phyloP scores from a whole-genome alignment of 768 basidiomycete species.

The Lentinula raphanica region DNA sequence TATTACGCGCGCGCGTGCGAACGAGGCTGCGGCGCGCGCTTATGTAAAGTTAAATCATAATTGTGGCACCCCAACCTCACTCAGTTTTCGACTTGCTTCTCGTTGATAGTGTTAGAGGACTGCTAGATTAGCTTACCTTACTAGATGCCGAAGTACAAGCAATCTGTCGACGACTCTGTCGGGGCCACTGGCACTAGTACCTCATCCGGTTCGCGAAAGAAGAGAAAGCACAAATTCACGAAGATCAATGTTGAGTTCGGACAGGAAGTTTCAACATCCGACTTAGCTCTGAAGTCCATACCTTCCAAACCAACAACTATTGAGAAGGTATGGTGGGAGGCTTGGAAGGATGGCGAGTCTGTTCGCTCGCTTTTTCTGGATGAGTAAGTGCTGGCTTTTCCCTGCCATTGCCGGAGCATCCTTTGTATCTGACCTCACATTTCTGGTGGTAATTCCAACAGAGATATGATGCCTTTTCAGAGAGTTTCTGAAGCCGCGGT shows the following conservation, averaged over 20 bases:
- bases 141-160: background rate
- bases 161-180: background rate
- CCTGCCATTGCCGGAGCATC: too few species aligned
- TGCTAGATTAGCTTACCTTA: too few species aligned
- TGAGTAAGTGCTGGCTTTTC: background rate
- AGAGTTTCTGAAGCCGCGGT: slow-evolving; percentile 1
- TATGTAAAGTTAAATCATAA: too few species aligned
- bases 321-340: slow-evolving; percentile 4
- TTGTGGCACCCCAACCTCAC: too few species aligned
- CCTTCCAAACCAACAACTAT: background rate
- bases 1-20: too few species aligned
- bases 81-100: too few species aligned
- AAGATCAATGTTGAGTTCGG: background rate
- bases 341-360: background rate
- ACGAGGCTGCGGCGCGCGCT: too few species aligned
- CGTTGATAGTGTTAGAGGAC: too few species aligned
- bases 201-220: background rate
- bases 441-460: too few species aligned
- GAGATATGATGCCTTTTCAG: background rate
- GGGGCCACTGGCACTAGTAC: background rate
- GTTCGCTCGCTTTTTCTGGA: background rate
- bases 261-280: background rate
- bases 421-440: too few species aligned
- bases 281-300: background rate
- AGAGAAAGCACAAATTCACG: background rate